Percentiles rank a stretch among this genome's conserved stretches.
phyloP scores from a whole-genome alignment of 2,329 filamentous ascomycete genomes.

The Aspergillaceae sp. region DNA sequence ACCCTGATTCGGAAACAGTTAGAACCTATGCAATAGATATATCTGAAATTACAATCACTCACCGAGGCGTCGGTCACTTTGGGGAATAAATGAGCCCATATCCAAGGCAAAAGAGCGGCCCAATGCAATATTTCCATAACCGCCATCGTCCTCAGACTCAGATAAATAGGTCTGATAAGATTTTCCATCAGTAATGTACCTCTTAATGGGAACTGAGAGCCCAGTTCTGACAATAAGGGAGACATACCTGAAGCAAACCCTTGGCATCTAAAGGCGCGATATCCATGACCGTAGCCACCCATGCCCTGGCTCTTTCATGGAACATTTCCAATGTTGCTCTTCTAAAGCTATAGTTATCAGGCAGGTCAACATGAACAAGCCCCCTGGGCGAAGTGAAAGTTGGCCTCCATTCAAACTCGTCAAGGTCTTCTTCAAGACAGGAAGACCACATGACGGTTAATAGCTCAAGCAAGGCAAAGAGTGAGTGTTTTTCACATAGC shows the following conservation, averaged over 20 bases:
- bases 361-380: slow-evolving; percentile 77
- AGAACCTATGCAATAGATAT: slow-evolving; percentile 1
- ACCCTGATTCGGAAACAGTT: slow-evolving; percentile 31
- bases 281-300: slow-evolving; percentile 73
- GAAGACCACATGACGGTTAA: slow-evolving; percentile 91
- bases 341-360: slow-evolving; percentile 81
- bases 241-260: slow-evolving; percentile 61
- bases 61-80: slow-evolving; percentile 73
- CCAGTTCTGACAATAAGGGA: neutral
- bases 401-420: slow-evolving; percentile 81
- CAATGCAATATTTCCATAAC: slow-evolving; percentile 83
- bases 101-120: slow-evolving; percentile 91
- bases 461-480: slow-evolving; percentile 88
- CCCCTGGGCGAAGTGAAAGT: slow-evolving; percentile 69
- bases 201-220: neutral
- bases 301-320: slow-evolving; percentile 65
- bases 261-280: slow-evolving; percentile 90
- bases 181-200: slow-evolving; percentile 1
- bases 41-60: slow-evolving; percentile 4
- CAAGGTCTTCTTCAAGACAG: slow-evolving; percentile 87
- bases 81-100: slow-evolving; percentile 78
- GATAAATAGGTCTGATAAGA: slow-evolving; percentile 72
- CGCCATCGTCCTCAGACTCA: slow-evolving; percentile 83
- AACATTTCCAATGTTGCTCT: slow-evolving; percentile 70
- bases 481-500: slow-evolving; percentile 77